Evolutionary conservation across 2,329 filamentous ascomycete species (phyloP).

Genomic region (Hypomyces perniciosus): DNA sequence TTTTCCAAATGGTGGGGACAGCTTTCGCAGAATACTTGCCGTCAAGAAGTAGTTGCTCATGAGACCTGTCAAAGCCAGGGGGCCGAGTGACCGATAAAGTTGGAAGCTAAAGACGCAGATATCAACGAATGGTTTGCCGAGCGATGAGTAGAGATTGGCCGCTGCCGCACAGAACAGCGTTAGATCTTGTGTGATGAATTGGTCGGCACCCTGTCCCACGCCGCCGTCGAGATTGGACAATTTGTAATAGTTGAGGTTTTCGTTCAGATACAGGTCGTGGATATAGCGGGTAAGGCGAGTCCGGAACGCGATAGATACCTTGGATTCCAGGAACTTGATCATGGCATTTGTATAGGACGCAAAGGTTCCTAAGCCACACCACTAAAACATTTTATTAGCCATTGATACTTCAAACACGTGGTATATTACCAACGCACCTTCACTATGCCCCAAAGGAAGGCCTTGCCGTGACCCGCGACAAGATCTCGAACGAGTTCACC

Average conservation of each 20-base stretch:
- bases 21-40: constrained; percentile 76
- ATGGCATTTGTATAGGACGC: constrained; percentile 97
- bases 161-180: constrained; percentile 92
- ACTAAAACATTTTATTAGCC: constrained; percentile 37
- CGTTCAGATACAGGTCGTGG: constrained; percentile 92
- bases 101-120: constrained; percentile 98
- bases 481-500: constrained; percentile 94
- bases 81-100: constrained; percentile 84
- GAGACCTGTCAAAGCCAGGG: constrained; percentile 77
- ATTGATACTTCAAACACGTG: not conserved
- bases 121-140: constrained; percentile 98
- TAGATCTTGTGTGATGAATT: constrained; percentile 95
- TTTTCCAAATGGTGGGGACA: constrained; percentile 95
- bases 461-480: constrained; percentile 86
- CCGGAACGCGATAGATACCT: constrained; percentile 96
- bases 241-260: constrained; percentile 95
- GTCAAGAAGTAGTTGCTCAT: constrained; percentile 92
- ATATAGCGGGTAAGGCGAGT: constrained; percentile 94
- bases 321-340: constrained; percentile 97
- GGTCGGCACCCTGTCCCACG: constrained; percentile 84
- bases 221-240: constrained; percentile 88
- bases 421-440: constrained; percentile 49
- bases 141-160: constrained; percentile 86
- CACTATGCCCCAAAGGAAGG: constrained; percentile 79
- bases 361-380: constrained; percentile 88